Conservation (phyloP, 768 basidiomycete genomes). For the Leccinum longicurvipes region DNA sequence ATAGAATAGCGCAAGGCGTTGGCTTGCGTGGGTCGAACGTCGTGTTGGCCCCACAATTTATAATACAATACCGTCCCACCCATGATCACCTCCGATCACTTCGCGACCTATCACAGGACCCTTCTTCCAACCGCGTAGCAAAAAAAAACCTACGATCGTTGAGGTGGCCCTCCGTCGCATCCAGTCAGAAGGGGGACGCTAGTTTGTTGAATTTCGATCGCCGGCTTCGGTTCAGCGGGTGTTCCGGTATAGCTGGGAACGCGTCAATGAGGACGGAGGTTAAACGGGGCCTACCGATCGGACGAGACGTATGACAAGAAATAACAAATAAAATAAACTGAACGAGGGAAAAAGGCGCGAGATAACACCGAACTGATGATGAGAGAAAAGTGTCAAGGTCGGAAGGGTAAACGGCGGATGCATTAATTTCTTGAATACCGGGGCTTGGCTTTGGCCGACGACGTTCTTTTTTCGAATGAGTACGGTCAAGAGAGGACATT, state of each 20-base stretch:
- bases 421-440: constrained; percentile 18
- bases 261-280: constrained; percentile 5
- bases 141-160: not conserved
- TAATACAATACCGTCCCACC: constrained; percentile 9
- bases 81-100: constrained; percentile 6
- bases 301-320: constrained; percentile 6
- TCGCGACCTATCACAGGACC: not conserved
- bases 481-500: not conserved
- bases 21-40: not conserved
- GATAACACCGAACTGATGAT: constrained; percentile 8
- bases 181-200: not conserved
- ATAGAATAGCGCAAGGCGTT: constrained; percentile 4
- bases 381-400: not conserved
- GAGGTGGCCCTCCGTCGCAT: too few species aligned
- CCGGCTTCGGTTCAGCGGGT: constrained; percentile 21
- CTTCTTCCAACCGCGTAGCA: not conserved
- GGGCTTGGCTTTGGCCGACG: not conserved
- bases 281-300: constrained; percentile 12
- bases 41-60: constrained; percentile 6
- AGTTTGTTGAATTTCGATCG: constrained; percentile 5
- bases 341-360: constrained; percentile 2
- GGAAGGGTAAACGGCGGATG: not conserved
- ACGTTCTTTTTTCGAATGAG: not conserved
- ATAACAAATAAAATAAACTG: not conserved
- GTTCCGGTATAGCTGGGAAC: constrained; percentile 17